Conservation (phyloP, 208 protist species). For the Angomonas desouzai region DNA sequence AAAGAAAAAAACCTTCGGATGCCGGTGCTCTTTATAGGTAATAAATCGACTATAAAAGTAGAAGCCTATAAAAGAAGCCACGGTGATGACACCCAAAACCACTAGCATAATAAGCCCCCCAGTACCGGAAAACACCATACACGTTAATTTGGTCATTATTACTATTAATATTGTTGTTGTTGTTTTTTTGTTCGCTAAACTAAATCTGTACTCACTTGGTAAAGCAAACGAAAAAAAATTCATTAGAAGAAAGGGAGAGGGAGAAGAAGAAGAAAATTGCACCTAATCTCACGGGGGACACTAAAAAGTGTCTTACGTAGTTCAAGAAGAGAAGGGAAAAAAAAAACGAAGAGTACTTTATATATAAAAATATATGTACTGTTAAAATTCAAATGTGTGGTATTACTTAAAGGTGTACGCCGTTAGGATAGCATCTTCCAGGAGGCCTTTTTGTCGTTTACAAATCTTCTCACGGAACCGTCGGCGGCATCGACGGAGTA, state of each 20-base stretch:
- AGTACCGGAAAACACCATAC: slow-evolving; percentile 43
- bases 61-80: slow-evolving; percentile 21
- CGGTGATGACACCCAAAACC: slow-evolving; percentile 21
- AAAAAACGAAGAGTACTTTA: neutral
- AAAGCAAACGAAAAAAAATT: neutral
- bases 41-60: slow-evolving; percentile 22
- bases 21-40: slow-evolving; percentile 25
- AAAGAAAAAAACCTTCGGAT: slow-evolving; percentile 27
- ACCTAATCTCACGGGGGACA: no score
- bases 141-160: slow-evolving; percentile 15
- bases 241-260: neutral
- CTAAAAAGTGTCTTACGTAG: no score
- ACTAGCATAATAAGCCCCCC: slow-evolving; percentile 29
- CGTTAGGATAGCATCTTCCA: slow-evolving; percentile 80
- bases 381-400: neutral
- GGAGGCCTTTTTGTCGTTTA: slow-evolving; percentile 66
- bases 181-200: no score
- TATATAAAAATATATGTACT: no score
- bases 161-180: no score
- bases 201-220: no score
- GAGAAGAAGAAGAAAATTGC: neutral
- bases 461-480: slow-evolving; percentile 64
- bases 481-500: slow-evolving; percentile 83
- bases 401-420: neutral
- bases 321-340: slow-evolving; percentile 1